phyloP scores from a whole-genome alignment of 495 filamentous ascomycete genomes.

The Hypoxylon lienhwacheense region DNA sequence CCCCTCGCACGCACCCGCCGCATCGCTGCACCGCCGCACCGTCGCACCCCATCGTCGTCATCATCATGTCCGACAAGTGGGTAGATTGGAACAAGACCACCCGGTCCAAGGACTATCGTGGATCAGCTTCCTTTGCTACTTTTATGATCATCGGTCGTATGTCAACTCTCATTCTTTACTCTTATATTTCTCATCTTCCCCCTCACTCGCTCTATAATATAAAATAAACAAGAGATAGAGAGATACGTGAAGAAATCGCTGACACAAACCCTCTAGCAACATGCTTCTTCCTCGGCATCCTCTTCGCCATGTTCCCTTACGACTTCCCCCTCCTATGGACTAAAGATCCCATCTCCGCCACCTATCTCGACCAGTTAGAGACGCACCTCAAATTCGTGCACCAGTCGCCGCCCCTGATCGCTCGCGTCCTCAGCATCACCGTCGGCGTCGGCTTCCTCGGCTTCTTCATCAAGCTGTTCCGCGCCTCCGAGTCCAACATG shows the following conservation, averaged over 20 bases:
- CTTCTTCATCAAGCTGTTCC: conserved; percentile 91
- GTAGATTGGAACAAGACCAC: conserved; percentile 55
- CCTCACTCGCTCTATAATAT: neutral
- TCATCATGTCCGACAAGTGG: conserved; percentile 43
- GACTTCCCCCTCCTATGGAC: conserved; percentile 98
- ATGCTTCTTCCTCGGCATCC: conserved; percentile 96
- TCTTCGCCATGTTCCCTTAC: conserved; percentile 96
- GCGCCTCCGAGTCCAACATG: conserved; percentile 86
- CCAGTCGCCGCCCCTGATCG: conserved; percentile 83
- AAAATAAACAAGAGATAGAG: neutral
- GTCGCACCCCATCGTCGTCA: conserved; percentile 6
- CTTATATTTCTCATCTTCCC: neutral
- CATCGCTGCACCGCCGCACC: conserved; percentile 3
- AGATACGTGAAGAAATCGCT: neutral
- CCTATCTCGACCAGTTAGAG: conserved; percentile 81
- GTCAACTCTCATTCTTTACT: conserved; percentile 37
- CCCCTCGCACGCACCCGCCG: conserved; percentile 1
- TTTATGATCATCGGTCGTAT: conserved; percentile 94
- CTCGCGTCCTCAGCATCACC: conserved; percentile 90
- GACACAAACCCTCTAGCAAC: conserved; percentile 59
- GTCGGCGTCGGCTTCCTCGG: conserved; percentile 85
- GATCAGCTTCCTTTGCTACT: conserved; percentile 72
- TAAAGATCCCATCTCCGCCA: conserved; percentile 57
- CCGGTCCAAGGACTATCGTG: conserved; percentile 52
- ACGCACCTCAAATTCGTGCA: conserved; percentile 84